Percentiles rank a stretch among this genome's conserved stretches.
Conservation (phyloP, 768 basidiomycete genomes). For the Amanita pseudoporphyria region DNA sequence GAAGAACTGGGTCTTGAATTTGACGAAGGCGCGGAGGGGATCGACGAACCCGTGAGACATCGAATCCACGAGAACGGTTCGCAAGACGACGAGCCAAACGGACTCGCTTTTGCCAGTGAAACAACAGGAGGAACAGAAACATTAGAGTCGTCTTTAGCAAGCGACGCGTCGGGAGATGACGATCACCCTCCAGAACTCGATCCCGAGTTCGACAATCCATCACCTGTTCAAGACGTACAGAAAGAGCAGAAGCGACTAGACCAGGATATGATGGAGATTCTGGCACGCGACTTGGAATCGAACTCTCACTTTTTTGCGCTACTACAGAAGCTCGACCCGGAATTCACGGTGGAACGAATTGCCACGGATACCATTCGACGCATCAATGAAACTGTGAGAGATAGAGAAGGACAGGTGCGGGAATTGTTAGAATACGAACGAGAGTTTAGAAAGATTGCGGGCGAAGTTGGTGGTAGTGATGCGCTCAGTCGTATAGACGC, state of each 20-base stretch:
- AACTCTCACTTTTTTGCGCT: conserved; percentile 72
- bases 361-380: conserved; percentile 71
- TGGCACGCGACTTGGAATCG: conserved; percentile 64
- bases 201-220: conserved; percentile 32
- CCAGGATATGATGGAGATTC: conserved; percentile 62
- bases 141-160: conserved; percentile 20
- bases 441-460: conserved; percentile 68
- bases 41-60: conserved; percentile 36
- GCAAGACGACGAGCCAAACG: conserved; percentile 20
- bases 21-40: conserved; percentile 79
- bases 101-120: conserved; percentile 35
- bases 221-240: conserved; percentile 19
- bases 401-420: conserved; percentile 75
- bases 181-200: conserved; percentile 28
- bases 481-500: conserved; percentile 61
- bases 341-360: conserved; percentile 51
- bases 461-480: conserved; percentile 70
- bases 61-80: conserved; percentile 8
- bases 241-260: conserved; percentile 23
- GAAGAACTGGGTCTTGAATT: conserved; percentile 90
- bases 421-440: conserved; percentile 71
- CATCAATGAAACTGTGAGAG: conserved; percentile 64
- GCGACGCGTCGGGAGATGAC: conserved; percentile 20
- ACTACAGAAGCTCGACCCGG: conserved; percentile 57
- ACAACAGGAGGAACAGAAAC: conserved; percentile 16